Evolutionary conservation across 371 early-diverging fungal species (phyloP), one percentile per base, ranked within the genome.

Genomic region (Circinella minor): DNA sequence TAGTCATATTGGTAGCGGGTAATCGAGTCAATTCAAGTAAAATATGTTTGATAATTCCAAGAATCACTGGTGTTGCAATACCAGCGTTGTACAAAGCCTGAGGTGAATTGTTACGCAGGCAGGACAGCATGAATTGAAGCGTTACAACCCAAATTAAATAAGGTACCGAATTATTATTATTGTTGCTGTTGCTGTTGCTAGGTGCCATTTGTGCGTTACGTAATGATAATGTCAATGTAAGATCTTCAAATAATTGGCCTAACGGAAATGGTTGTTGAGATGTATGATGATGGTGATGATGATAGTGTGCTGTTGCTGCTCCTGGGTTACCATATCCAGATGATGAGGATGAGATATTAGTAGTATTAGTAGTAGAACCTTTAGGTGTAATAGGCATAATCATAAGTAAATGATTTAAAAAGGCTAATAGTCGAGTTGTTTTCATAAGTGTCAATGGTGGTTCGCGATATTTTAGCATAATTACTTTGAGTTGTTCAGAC

Each of bases 101-200:
- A 10, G 68, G 73, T 10, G 68, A 55, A 8, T 74, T 70, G 62
- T 69, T 80, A 61, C 67, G 57, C 13, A 84, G 63, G 61, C 81
- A 84, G 4, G 84, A 84, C 5, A 84, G 62, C 75, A 84, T 77
- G 51, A 84, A 84, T 66, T 84, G 81, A 11, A 78, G 48, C 1
- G 73, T 80, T 18, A 80, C 69, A 9, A 84, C 76, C 84, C 84
- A 84, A 27, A 78, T 74, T 9, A 75, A 67, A 1, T 64, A 62
- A 2, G 70, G 46, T 36, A 69, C 54, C 3, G 70, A 43, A 18
- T 70, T 70, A 37, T 72, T 69, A 6, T 69, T 69, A 4, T 61
- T 55, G 1, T 70, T 68, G 27, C 14, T 8, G 54, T 15, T 54
- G 15, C 15, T 54, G 15, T 11, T 43, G 11, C 11, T 3, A 43